Evolutionary conservation across 1,284 basidiomycete genomes (phyloP).

Genomic region (Calocybe gambosa): DNA sequence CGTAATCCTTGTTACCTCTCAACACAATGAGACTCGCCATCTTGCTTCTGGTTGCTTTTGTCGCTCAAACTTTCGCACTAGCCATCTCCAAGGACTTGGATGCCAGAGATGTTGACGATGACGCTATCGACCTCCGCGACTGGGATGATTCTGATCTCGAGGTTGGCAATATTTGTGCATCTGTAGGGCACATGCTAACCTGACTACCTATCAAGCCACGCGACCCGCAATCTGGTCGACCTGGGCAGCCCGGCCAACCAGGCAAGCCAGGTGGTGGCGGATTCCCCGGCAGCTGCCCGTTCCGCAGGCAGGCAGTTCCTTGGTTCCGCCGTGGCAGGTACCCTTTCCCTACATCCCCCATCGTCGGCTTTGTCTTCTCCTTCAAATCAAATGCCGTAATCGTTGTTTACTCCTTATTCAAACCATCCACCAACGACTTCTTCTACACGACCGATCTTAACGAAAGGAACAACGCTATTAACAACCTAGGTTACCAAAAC

Average conservation of each 20-base stretch:
- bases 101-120: too few relatives aligned
- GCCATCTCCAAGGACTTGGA: too few relatives aligned
- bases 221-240: background rate
- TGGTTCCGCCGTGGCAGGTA: constrained; percentile 8
- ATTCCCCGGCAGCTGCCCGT: constrained; percentile 4
- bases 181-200: too few relatives aligned
- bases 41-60: too few relatives aligned
- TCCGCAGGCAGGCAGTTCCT: constrained; percentile 6
- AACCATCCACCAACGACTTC: constrained; percentile 11
- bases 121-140: too few relatives aligned
- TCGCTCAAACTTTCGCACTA: too few relatives aligned
- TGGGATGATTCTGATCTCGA: too few relatives aligned
- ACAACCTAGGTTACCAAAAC: constrained; percentile 9
- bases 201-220: too few relatives aligned
- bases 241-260: constrained; percentile 9
- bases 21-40: too few relatives aligned
- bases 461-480: constrained; percentile 9
- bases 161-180: too few relatives aligned
- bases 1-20: too few relatives aligned
- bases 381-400: background rate
- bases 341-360: constrained; percentile 1
- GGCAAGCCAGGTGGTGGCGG: constrained; percentile 6
- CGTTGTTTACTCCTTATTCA: constrained; percentile 11
- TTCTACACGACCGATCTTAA: constrained; percentile 10
- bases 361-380: constrained; percentile 12